Evolutionary conservation across 2,329 filamentous ascomycete genomes (phyloP).

Genomic region (Hypoxylon sp.): DNA sequence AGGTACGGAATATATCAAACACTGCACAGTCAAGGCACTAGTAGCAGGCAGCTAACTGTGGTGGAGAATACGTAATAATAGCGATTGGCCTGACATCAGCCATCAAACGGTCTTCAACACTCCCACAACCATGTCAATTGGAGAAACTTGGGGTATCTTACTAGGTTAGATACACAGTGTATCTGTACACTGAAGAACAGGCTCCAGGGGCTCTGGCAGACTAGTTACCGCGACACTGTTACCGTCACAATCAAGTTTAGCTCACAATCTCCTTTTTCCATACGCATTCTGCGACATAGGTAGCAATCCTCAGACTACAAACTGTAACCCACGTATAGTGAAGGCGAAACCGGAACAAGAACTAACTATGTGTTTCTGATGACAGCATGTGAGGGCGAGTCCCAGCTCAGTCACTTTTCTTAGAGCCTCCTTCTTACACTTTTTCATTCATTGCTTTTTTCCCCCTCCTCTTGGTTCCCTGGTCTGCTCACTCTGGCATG

Average conservation of each 20-base stretch:
- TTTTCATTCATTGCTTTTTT: slow-evolving; percentile 6
- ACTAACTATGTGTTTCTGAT: slow-evolving; percentile 22
- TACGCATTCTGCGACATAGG: background rate
- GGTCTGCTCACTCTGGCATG: slow-evolving; percentile 46
- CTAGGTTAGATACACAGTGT: too few species aligned
- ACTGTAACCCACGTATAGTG: slow-evolving; percentile 16
- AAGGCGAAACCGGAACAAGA: slow-evolving; percentile 36
- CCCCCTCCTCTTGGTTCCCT: too few species aligned
- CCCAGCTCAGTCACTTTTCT: slow-evolving; percentile 2
- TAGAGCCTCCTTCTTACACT: slow-evolving; percentile 4
- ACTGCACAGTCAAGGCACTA: background rate
- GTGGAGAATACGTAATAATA: slow-evolving; percentile 1
- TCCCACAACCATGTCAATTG: slow-evolving; percentile 14
- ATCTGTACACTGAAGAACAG: slow-evolving; percentile 9
- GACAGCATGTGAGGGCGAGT: slow-evolving; percentile 23
- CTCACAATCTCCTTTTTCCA: too few species aligned
- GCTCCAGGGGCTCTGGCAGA: background rate
- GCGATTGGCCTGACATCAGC: background rate
- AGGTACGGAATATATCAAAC: too few species aligned
- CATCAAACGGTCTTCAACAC: background rate
- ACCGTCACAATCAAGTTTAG: background rate
- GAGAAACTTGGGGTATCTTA: slow-evolving; percentile 34
- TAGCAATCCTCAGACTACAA: background rate
- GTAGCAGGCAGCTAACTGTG: background rate
- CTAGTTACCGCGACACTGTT: background rate